phyloP scores from a whole-genome alignment of 2,329 filamentous ascomycete species.

The Onygenales sp. region DNA sequence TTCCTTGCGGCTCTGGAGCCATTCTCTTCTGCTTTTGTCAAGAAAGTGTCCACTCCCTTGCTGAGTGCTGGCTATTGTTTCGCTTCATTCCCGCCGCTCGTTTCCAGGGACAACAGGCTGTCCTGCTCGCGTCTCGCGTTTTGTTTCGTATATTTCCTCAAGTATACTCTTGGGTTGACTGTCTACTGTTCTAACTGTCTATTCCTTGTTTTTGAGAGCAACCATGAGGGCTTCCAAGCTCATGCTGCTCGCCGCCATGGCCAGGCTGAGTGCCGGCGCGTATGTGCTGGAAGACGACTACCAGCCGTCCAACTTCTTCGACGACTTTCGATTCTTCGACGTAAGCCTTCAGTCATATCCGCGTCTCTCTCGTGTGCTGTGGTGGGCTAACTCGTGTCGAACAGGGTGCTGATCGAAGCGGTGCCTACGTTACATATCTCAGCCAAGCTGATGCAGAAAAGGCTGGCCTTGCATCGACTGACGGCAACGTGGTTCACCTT shows the following conservation, averaged over 20 bases:
- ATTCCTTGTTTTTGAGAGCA: background rate
- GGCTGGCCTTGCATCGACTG: constrained; percentile 49
- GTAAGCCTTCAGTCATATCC: constrained; percentile 19
- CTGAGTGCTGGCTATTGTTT: no score
- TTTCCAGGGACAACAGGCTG: no score
- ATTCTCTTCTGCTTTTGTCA: no score
- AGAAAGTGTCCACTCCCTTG: no score
- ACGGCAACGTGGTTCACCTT: constrained; percentile 52
- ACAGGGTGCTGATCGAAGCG: constrained; percentile 54
- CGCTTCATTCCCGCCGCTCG: no score
- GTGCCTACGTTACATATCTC: constrained; percentile 65
- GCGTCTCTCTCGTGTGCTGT: background rate
- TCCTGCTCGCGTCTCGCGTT: no score
- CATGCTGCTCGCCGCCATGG: constrained; percentile 40
- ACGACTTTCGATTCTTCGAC: constrained; percentile 44
- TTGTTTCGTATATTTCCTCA: no score
- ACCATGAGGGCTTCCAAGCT: constrained; percentile 24
- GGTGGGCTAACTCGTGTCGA: background rate
- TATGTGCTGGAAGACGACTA: constrained; percentile 13
- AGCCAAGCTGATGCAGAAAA: constrained; percentile 48
- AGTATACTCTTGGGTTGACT: no score
- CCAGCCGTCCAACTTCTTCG: constrained; percentile 34
- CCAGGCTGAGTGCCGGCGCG: constrained; percentile 16
- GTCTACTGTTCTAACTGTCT: no score
- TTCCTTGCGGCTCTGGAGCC: no score